Percentiles rank a stretch among this genome's conserved stretches.
Evolutionary conservation across 306 rosid genomes (phyloP).

Genomic region (Prunus mongolica): DNA sequence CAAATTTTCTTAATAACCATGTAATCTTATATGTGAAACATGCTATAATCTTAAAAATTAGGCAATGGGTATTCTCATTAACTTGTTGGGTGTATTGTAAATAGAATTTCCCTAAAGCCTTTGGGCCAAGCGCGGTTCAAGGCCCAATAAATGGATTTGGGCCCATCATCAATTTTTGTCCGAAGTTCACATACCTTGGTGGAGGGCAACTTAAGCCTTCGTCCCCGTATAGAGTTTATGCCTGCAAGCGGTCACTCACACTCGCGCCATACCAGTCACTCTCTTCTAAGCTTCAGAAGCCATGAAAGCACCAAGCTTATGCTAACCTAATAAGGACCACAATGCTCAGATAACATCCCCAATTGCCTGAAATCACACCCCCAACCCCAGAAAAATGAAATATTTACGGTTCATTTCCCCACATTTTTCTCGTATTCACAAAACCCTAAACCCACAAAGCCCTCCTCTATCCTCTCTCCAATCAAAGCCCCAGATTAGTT

Average conservation of each 20-base stretch:
- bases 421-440: constrained; percentile 32
- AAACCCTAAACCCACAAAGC: constrained; percentile 33
- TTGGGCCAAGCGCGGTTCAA: neutral
- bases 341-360: constrained; percentile 1
- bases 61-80: no score
- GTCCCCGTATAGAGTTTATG: constrained; percentile 46
- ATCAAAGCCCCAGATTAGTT: neutral
- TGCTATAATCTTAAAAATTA: no score
- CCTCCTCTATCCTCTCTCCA: constrained; percentile 14
- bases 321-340: neutral
- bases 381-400: constrained; percentile 37
- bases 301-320: constrained; percentile 21
- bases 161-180: neutral
- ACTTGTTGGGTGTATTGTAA: no score
- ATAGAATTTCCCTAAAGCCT: no score
- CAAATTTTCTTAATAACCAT: no score
- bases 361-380: neutral
- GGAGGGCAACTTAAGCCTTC: constrained; percentile 6
- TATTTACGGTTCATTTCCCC: constrained; percentile 42
- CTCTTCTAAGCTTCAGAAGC: constrained; percentile 4
- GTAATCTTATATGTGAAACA: no score
- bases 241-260: neutral
- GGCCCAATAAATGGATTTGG: neutral
- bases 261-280: neutral
- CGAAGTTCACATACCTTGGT: neutral